phyloP scores from a whole-genome alignment of 2,329 filamentous ascomycete species.

The Colletotrichum tanaceti region DNA sequence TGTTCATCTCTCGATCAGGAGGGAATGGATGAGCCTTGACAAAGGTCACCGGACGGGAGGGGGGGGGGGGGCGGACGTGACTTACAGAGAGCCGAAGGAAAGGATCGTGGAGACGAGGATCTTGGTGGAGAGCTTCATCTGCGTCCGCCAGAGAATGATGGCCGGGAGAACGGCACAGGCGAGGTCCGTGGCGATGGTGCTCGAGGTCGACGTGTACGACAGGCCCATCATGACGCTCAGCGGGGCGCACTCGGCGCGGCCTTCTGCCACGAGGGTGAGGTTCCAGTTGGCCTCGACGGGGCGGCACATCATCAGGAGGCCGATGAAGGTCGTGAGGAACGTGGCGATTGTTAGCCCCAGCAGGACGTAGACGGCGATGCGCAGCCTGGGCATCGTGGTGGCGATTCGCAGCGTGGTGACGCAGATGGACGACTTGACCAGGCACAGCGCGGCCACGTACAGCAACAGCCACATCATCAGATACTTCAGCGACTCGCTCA shows the following conservation, averaged over 20 bases:
- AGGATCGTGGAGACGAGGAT: slow-evolving; percentile 39
- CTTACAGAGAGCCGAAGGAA: slow-evolving; percentile 44
- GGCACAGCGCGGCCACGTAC: slow-evolving; percentile 42
- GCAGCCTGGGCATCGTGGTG: slow-evolving; percentile 42
- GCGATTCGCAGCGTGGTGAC: slow-evolving; percentile 50
- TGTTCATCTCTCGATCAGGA: neutral
- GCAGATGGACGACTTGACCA: slow-evolving; percentile 51
- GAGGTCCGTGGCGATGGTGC: slow-evolving; percentile 49
- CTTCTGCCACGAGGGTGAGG: slow-evolving; percentile 46
- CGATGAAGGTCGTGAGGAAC: slow-evolving; percentile 48
- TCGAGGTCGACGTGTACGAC: slow-evolving; percentile 47
- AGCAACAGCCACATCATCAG: slow-evolving; percentile 46
- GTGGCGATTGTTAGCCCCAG: slow-evolving; percentile 44
- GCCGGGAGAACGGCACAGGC: slow-evolving; percentile 48
- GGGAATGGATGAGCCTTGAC: neutral
- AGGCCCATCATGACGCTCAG: slow-evolving; percentile 43
- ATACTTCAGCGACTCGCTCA: slow-evolving; percentile 42
- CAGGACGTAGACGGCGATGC: slow-evolving; percentile 42
- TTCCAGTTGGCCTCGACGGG: slow-evolving; percentile 46
- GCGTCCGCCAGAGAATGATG: slow-evolving; percentile 48
- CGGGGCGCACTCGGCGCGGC: slow-evolving; percentile 35
- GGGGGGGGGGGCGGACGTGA: no score
- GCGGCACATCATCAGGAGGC: slow-evolving; percentile 39
- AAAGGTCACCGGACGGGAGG: neutral
- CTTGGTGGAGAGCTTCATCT: slow-evolving; percentile 46